phyloP scores from a whole-genome alignment of 1,284 basidiomycete species.

The Hemileia vastatrix region DNA sequence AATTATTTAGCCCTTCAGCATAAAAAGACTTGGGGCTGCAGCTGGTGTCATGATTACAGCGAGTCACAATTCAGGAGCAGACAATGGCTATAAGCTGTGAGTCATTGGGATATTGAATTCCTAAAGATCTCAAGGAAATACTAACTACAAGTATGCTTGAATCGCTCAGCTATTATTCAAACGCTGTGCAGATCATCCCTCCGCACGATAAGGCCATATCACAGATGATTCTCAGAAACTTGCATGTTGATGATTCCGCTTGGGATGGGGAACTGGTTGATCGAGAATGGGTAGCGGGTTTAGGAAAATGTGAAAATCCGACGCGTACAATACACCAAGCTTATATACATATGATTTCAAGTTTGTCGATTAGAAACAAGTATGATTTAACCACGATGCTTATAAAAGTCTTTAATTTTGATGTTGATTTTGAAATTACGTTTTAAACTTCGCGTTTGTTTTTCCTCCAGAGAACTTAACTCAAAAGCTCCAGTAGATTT shows the following conservation, averaged over 20 bases:
- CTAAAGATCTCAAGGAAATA: no score
- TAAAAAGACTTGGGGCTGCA: conserved; percentile 58
- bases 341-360: conserved; percentile 50
- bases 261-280: conserved; percentile 47
- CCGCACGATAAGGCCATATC: conserved; percentile 70
- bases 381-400: neutral
- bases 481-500: conserved; percentile 48
- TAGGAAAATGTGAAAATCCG: conserved; percentile 51
- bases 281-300: conserved; percentile 36
- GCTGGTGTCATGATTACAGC: conserved; percentile 75
- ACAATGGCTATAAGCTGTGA: conserved; percentile 74
- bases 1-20: conserved; percentile 59
- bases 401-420: neutral
- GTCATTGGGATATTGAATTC: neutral
- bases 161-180: conserved; percentile 29
- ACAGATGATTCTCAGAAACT: conserved; percentile 54
- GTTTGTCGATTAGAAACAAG: conserved; percentile 42
- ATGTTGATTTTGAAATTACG: neutral
- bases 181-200: conserved; percentile 57
- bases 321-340: conserved; percentile 54
- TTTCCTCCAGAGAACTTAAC: conserved; percentile 10
- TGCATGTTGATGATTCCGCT: conserved; percentile 50
- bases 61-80: conserved; percentile 42
- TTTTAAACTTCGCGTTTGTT: neutral
- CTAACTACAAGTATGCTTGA: no score